Evolutionary conservation across 176 grass and related monocot species (phyloP).

Genomic region (Bromus sterilis): DNA sequence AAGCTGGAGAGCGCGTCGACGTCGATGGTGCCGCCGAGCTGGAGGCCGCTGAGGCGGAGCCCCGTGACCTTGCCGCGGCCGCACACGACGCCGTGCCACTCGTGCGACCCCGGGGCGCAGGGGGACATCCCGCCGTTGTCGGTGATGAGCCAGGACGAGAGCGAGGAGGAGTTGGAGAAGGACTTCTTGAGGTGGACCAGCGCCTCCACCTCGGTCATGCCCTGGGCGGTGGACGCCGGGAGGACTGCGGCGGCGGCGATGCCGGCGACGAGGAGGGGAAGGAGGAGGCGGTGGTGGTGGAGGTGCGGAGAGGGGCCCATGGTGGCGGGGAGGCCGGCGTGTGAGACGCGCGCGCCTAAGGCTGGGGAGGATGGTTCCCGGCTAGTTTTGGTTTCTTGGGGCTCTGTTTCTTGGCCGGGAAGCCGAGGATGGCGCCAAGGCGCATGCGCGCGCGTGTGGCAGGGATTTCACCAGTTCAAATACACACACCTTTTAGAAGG

Average conservation of each 20-base stretch:
- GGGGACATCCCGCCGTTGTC: conserved; percentile 27
- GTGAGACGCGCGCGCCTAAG: conserved; percentile 26
- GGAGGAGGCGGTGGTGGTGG: conserved; percentile 5
- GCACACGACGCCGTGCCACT: conserved; percentile 75
- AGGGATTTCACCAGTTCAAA: background rate
- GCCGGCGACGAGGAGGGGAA: background rate
- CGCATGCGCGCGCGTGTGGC: background rate
- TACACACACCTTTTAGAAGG: no score
- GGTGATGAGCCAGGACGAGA: conserved; percentile 59
- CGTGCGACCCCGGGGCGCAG: conserved; percentile 23
- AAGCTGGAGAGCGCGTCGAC: conserved; percentile 47
- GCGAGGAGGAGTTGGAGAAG: conserved; percentile 61
- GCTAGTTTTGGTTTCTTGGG: conserved; percentile 25
- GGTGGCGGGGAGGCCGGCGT: conserved; percentile 39
- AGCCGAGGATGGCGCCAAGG: conserved; percentile 33
- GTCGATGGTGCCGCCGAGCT: conserved; percentile 53
- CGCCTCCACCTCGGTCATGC: conserved; percentile 35
- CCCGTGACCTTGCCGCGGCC: conserved; percentile 26
- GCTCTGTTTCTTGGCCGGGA: conserved; percentile 19
- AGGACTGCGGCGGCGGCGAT: background rate
- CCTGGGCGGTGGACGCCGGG: background rate
- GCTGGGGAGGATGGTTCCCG: conserved; percentile 3
- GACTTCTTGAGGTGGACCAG: conserved; percentile 64
- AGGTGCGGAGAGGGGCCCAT: conserved; percentile 22
- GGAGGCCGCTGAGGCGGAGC: conserved; percentile 48